Conservation (phyloP, 176 grass and related monocot species). For the Oropetium thomaeum region DNA sequence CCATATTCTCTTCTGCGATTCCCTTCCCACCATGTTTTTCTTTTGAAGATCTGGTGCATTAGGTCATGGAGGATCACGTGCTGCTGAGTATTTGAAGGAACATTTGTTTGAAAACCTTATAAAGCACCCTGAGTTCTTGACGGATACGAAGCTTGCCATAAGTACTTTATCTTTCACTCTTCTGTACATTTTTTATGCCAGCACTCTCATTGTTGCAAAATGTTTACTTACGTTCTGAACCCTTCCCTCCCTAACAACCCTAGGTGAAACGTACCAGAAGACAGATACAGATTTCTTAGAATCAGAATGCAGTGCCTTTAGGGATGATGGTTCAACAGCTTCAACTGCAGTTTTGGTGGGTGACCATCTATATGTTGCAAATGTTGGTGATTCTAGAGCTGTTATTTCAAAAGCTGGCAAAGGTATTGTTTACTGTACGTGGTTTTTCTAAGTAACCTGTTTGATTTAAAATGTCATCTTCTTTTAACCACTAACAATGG, state of each 20-base stretch:
- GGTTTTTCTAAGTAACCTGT: conserved; percentile 1
- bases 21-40: conserved; percentile 23
- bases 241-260: conserved; percentile 23
- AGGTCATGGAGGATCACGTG: conserved; percentile 91
- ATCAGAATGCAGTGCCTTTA: conserved; percentile 62
- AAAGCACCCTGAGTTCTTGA: conserved; percentile 88
- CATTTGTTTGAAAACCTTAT: conserved; percentile 89
- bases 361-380: conserved; percentile 86
- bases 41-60: conserved; percentile 37
- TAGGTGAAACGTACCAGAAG: conserved; percentile 86
- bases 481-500: neutral
- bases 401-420: conserved; percentile 87
- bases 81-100: conserved; percentile 88
- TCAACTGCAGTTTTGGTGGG: conserved; percentile 90
- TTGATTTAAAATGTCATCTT: neutral
- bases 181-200: conserved; percentile 14
- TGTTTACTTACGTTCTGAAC: conserved; percentile 26
- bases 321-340: conserved; percentile 94
- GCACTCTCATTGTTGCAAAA: conserved; percentile 8
- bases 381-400: conserved; percentile 91
- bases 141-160: conserved; percentile 86
- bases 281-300: conserved; percentile 87
- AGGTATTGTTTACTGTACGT: conserved; percentile 57
- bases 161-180: conserved; percentile 48
- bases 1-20: conserved; percentile 1